A percentile compares a stretch with the other conserved stretches of the same genome.
phyloP scores from a whole-genome alignment of 2,329 filamentous ascomycete species.

The Apiospora saccharicola region DNA sequence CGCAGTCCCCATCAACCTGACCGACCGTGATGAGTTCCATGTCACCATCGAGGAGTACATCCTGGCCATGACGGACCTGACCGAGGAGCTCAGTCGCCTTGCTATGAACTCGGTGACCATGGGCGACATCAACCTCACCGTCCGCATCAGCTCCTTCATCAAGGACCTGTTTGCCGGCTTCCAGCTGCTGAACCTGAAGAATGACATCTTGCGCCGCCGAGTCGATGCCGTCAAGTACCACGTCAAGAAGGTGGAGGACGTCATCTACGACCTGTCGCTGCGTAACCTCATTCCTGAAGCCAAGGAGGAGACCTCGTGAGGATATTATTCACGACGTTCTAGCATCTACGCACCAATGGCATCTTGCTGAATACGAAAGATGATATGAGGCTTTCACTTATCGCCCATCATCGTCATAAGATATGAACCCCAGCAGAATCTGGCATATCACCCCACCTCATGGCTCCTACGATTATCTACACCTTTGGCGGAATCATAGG shows the following conservation, averaged over 20 bases:
- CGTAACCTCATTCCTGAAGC: slow-evolving; percentile 75
- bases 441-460: background rate
- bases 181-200: slow-evolving; percentile 97
- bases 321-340: background rate
- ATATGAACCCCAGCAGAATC: background rate
- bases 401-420: background rate
- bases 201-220: slow-evolving; percentile 85
- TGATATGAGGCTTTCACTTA: background rate
- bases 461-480: background rate
- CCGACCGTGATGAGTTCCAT: slow-evolving; percentile 90
- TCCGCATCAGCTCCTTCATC: slow-evolving; percentile 89
- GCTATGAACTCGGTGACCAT: slow-evolving; percentile 94
- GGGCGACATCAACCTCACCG: slow-evolving; percentile 84
- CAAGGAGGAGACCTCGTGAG: slow-evolving; percentile 40
- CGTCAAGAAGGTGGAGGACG: slow-evolving; percentile 97
- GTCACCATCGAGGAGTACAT: slow-evolving; percentile 98
- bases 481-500: background rate
- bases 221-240: slow-evolving; percentile 96
- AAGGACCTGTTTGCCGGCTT: slow-evolving; percentile 97
- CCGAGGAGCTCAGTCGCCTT: slow-evolving; percentile 89
- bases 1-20: slow-evolving; percentile 87
- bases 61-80: slow-evolving; percentile 82
- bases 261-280: slow-evolving; percentile 93
- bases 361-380: background rate
- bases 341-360: background rate